These are phyloP conservation scores for Candida gorgasii DNA, from an alignment of 805 yeast species.

Conservation along the genomic window DNA sequence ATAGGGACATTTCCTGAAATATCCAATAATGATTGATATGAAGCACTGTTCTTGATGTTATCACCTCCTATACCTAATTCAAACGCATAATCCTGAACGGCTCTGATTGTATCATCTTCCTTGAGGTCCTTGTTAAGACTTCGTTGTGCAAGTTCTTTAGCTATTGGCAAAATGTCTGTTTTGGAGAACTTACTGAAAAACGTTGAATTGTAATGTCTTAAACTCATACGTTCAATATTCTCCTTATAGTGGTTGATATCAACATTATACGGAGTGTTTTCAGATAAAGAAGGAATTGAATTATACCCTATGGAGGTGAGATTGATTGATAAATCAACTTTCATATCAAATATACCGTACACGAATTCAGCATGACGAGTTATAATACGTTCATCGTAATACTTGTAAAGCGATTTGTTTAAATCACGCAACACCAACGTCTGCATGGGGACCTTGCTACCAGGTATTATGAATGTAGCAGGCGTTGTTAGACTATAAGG, in stretches of 20 bases:
- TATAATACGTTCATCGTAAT: not conserved
- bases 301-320: conserved; percentile 10
- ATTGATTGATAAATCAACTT: conserved; percentile 12
- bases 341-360: conserved; percentile 10
- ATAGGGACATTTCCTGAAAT: conserved; percentile 25
- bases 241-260: conserved; percentile 6
- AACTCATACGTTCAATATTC: not conserved
- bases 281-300: not conserved
- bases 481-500: conserved; percentile 27
- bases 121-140: not conserved
- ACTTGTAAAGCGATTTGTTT: conserved; percentile 5
- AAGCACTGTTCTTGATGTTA: not conserved
- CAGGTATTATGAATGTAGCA: conserved; percentile 12
- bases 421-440: conserved; percentile 6
- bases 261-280: not conserved
- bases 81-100: conserved; percentile 31
- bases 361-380: not conserved
- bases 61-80: conserved; percentile 24
- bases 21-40: conserved; percentile 19
- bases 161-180: conserved; percentile 9
- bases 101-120: not conserved
- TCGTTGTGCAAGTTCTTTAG: conserved; percentile 1
- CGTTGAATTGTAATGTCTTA: conserved; percentile 4
- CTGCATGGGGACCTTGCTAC: conserved; percentile 14
- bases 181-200: conserved; percentile 9